Base-by-base conservation (phyloP, 148 eudicot species). In the Hydrangea macrophylla region DNA sequence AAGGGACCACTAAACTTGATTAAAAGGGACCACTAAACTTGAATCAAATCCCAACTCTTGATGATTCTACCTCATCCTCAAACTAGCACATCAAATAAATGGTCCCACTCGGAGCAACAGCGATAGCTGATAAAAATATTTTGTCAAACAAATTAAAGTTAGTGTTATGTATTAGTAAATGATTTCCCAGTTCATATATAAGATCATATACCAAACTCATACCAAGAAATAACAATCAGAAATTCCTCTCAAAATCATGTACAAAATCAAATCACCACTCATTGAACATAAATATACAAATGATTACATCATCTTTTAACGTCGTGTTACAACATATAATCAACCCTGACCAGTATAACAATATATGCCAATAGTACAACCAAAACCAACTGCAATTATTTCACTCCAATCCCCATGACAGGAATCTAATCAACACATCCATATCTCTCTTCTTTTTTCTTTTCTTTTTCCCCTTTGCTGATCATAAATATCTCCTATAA, bases 381-480 rank as follows among this genome's bases (percentile, higher is more conserved):
- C 62, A 40, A 33, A 31, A 2, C 53, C 17, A 20, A 48, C 53
- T 5, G 53, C 53, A 48, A 33, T 39, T 68, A 68, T 68, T 55
- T 25, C 35, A 68, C 18, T 68, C 53, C 23, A 42, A 40, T 37
- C 37, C 15, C 17, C 7, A 35, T 20, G 9, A 67, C 51, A 67
- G 74, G 78, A 78, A 75, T 75, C 81, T 70, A 78, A 83, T 72
- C 75, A 75, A 77, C 70, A 70, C 72, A 72, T 53, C 42, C 25
- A 53, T 45, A 74, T 7, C 61, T 71, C 57, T 67, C 37, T 74
- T 62, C 55, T 42, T 62, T 58, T 37, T 36, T 73, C 39, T 64
- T 62, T 65, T 67, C 35, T 73, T 75, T 73, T 79, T 61, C 35
- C 26, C 24, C 30, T 53, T 72, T 42, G 48, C 32, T 56, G 35